These are phyloP conservation scores for Pseudocercospora ulei DNA, from an alignment of 2,329 filamentous ascomycete species.

Conservation along the genomic window DNA sequence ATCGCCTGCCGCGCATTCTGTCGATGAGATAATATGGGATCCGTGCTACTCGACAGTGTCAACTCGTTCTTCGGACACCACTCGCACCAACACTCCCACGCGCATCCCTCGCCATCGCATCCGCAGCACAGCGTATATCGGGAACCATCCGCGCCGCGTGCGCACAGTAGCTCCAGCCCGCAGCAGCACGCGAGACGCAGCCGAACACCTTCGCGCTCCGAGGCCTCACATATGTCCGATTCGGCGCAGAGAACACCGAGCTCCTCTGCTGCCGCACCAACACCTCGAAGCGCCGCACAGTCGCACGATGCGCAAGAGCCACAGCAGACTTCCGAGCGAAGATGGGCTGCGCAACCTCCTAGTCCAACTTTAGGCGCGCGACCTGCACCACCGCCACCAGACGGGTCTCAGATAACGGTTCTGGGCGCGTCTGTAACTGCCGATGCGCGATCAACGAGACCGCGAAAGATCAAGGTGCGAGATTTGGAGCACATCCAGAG, in stretches of 20 bases:
- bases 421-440: conserved; percentile 20
- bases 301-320: conserved; percentile 14
- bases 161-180: conserved; percentile 18
- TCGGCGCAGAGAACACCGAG: conserved; percentile 29
- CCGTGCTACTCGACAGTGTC: conserved; percentile 59
- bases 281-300: conserved; percentile 18
- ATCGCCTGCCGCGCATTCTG: conserved; percentile 15
- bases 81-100: conserved; percentile 9
- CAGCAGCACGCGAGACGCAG: conserved; percentile 23
- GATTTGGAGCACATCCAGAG: conserved; percentile 86
- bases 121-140: conserved; percentile 24
- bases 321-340: conserved; percentile 18
- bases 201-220: conserved; percentile 24
- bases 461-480: conserved; percentile 64
- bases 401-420: conserved; percentile 12
- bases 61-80: conserved; percentile 48
- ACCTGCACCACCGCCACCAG: conserved; percentile 28
- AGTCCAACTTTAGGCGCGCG: conserved; percentile 27
- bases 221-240: conserved; percentile 29
- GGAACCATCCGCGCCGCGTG: conserved; percentile 23
- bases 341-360: conserved; percentile 18
- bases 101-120: conserved; percentile 22
- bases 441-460: conserved; percentile 36
- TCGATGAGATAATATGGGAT: conserved; percentile 48
- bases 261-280: conserved; percentile 23